Percentiles rank a stretch among this genome's conserved stretches.
phyloP scores from a whole-genome alignment of 768 basidiomycete species.

The Paxillus ammoniavirescens region DNA sequence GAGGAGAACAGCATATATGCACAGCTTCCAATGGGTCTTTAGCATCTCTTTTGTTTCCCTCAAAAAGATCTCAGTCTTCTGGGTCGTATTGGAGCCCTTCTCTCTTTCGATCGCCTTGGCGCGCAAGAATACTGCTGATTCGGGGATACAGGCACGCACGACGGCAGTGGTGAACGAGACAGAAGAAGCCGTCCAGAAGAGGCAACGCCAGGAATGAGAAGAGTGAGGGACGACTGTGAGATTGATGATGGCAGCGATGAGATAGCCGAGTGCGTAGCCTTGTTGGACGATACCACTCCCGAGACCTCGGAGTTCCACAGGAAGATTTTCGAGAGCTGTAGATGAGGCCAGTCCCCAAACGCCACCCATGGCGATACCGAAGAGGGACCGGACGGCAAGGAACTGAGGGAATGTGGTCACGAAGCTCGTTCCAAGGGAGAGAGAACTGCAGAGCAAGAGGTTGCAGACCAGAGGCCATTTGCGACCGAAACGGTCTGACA shows the following conservation, averaged over 20 bases:
- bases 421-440: constrained; percentile 83
- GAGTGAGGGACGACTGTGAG: constrained; percentile 48
- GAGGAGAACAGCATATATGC: constrained; percentile 79
- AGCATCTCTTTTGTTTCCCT: constrained; percentile 75
- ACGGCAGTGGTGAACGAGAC: constrained; percentile 68
- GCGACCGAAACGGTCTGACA: constrained; percentile 85
- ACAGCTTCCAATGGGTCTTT: constrained; percentile 75
- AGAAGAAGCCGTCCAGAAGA: constrained; percentile 81
- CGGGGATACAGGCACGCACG: constrained; percentile 68
- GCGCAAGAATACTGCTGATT: constrained; percentile 70
- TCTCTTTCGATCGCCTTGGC: constrained; percentile 56
- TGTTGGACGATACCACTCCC: constrained; percentile 84
- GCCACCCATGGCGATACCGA: constrained; percentile 87
- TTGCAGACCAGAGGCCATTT: constrained; percentile 91
- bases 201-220: constrained; percentile 59
- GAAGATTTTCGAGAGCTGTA: constrained; percentile 86
- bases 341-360: constrained; percentile 85
- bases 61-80: constrained; percentile 72
- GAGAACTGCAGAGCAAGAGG: constrained; percentile 62
- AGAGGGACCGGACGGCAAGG: constrained; percentile 78
- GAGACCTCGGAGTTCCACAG: constrained; percentile 82
- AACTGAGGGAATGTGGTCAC: constrained; percentile 75
- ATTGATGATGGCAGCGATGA: constrained; percentile 83
- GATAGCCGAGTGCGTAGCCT: constrained; percentile 85
- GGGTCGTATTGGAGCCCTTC: constrained; percentile 30